Evolutionary conservation across 345 rosid genomes (phyloP).

Genomic region (Eucalyptus erythrocorys): DNA sequence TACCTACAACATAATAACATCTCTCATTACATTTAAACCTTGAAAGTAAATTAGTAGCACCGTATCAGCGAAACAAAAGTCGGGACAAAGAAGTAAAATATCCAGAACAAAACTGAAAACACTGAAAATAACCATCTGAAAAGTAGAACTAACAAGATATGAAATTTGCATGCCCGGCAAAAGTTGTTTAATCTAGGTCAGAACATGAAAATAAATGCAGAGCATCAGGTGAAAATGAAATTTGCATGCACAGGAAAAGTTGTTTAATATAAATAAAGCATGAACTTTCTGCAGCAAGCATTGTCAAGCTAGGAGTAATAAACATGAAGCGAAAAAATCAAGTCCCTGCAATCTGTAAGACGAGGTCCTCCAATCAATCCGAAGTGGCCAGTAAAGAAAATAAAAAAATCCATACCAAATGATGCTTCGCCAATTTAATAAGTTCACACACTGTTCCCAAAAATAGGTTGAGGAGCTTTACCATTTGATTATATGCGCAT

Average conservation of each 20-base stretch:
- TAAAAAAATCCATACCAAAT: not conserved
- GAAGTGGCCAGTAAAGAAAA: not conserved
- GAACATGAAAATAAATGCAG: not conserved
- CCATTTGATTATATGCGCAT: not conserved
- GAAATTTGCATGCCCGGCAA: not conserved
- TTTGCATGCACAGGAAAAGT: not conserved
- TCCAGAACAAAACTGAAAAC: not conserved
- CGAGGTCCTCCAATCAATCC: not conserved
- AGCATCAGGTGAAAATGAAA: not conserved
- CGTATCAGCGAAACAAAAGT: not conserved
- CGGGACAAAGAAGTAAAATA: not conserved
- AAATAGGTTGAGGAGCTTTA: not conserved
- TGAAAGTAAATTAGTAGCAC: not conserved
- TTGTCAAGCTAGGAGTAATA: not conserved
- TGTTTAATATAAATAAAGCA: not conserved
- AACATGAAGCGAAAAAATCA: not conserved
- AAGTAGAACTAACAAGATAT: not conserved
- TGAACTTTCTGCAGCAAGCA: not conserved
- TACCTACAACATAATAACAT: constrained; percentile 20
- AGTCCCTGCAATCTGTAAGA: not conserved
- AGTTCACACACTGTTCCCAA: not conserved
- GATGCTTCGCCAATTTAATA: not conserved
- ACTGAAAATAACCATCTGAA: not conserved
- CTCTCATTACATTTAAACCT: not conserved
- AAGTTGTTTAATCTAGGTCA: not conserved